A percentile compares a stretch with the other conserved stretches of the same genome.
phyloP scores from a whole-genome alignment of 805 yeast species.

The Candida namnaoensis region DNA sequence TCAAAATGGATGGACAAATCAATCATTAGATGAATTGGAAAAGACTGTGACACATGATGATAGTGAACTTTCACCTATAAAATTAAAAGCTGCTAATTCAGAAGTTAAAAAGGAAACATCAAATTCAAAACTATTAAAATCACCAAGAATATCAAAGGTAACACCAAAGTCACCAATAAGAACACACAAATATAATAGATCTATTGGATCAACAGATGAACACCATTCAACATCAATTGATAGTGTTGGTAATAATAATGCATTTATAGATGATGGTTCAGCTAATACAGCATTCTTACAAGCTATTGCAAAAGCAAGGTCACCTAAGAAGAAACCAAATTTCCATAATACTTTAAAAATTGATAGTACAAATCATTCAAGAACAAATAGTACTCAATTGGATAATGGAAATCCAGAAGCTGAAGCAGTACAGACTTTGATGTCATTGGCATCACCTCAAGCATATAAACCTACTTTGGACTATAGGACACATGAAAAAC shows the following conservation, averaged over 20 bases:
- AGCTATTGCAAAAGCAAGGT: conserved; percentile 23
- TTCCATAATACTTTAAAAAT: conserved; percentile 1
- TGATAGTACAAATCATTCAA: background rate
- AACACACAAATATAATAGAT: conserved; percentile 6
- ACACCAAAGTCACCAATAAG: conserved; percentile 3
- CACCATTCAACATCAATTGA: background rate
- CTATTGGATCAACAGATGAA: conserved; percentile 10
- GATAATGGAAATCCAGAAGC: conserved; percentile 21
- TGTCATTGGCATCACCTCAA: conserved; percentile 30
- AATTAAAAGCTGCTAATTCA: conserved; percentile 3
- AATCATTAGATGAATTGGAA: conserved; percentile 19
- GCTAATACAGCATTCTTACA: conserved; percentile 31
- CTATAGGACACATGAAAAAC: background rate
- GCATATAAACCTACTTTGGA: conserved; percentile 7
- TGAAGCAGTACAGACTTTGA: conserved; percentile 31
- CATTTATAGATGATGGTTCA: conserved; percentile 17
- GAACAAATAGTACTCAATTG: background rate
- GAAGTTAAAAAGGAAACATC: conserved; percentile 7
- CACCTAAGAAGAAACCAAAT: conserved; percentile 18
- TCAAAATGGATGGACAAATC: conserved; percentile 22
- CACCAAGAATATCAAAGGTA: conserved; percentile 5
- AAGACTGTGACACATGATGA: conserved; percentile 4
- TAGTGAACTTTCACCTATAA: conserved; percentile 3
- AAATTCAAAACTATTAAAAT: background rate
- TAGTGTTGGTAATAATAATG: too few relatives aligned